Percentiles rank a stretch among this genome's conserved stretches.
Conservation (phyloP, 176 grass and related monocot species). For the Oryza glaberrima region DNA sequence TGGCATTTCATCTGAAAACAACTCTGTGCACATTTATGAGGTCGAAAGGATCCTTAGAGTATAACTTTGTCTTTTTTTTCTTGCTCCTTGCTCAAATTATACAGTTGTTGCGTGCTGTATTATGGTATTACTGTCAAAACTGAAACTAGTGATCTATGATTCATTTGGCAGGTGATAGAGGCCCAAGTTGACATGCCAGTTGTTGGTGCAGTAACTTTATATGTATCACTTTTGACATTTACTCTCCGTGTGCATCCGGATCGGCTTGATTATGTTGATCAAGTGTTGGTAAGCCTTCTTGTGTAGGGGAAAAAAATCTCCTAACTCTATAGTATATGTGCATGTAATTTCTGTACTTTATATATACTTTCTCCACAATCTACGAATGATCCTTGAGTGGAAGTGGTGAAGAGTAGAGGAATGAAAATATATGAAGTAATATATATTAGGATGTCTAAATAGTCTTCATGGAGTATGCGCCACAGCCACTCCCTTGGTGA, state of each 20-base stretch:
- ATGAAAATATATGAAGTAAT: background rate
- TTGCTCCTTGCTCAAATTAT: constrained; percentile 5
- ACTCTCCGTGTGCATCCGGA: constrained; percentile 98
- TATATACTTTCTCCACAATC: background rate
- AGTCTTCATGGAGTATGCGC: background rate
- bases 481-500: background rate
- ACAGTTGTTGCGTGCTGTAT: constrained; percentile 18
- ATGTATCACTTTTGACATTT: constrained; percentile 96
- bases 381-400: background rate
- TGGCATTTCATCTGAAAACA: constrained; percentile 11
- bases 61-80: background rate
- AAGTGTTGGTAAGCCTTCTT: constrained; percentile 83
- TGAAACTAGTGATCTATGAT: constrained; percentile 12
- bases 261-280: constrained; percentile 98
- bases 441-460: background rate
- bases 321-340: constrained; percentile 10
- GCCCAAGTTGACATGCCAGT: constrained; percentile 96
- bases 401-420: background rate
- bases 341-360: background rate
- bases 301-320: background rate
- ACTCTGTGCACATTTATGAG: background rate
- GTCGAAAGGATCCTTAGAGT: background rate
- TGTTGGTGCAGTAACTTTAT: constrained; percentile 91
- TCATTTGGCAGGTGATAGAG: constrained; percentile 88
- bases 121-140: constrained; percentile 13